phyloP scores from a whole-genome alignment of 805 yeast genomes.

The Barnettozyma pratensis region DNA sequence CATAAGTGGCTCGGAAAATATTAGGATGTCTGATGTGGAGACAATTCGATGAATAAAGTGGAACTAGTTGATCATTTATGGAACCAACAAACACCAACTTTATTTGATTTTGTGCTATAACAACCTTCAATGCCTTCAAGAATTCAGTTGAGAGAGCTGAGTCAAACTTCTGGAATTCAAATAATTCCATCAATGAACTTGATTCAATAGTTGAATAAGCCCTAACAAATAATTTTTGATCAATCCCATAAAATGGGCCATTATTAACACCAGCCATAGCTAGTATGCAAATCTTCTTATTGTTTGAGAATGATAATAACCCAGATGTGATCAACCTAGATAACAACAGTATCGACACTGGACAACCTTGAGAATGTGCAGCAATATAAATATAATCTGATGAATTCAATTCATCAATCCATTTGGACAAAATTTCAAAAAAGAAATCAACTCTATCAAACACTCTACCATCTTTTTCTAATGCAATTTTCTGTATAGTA shows the following conservation, averaged over 20 bases:
- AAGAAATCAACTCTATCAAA: slow-evolving; percentile 81
- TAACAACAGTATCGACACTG: slow-evolving; percentile 78
- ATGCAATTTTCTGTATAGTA: slow-evolving; percentile 78
- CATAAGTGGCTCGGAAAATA: slow-evolving; percentile 81
- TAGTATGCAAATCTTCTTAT: slow-evolving; percentile 54
- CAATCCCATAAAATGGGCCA: slow-evolving; percentile 92
- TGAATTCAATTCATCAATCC: slow-evolving; percentile 44
- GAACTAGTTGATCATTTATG: slow-evolving; percentile 90
- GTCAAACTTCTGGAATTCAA: slow-evolving; percentile 78
- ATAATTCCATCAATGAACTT: slow-evolving; percentile 79
- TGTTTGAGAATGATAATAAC: slow-evolving; percentile 28
- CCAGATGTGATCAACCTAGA: slow-evolving; percentile 67
- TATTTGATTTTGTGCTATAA: slow-evolving; percentile 58
- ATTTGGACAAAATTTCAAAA: slow-evolving; percentile 62
- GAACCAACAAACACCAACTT: slow-evolving; percentile 84
- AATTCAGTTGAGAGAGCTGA: slow-evolving; percentile 69
- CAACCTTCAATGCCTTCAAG: slow-evolving; percentile 56
- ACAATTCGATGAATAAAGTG: slow-evolving; percentile 83
- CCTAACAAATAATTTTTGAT: slow-evolving; percentile 74
- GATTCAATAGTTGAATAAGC: slow-evolving; percentile 90
- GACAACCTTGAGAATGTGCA: slow-evolving; percentile 94
- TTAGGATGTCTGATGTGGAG: slow-evolving; percentile 84
- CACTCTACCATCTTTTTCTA: slow-evolving; percentile 91
- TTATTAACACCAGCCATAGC: slow-evolving; percentile 96
- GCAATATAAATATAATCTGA: slow-evolving; percentile 92